These are phyloP conservation scores for Ephemerocybe angulata DNA, from an alignment of 768 basidiomycete species.

Conservation along the genomic window DNA sequence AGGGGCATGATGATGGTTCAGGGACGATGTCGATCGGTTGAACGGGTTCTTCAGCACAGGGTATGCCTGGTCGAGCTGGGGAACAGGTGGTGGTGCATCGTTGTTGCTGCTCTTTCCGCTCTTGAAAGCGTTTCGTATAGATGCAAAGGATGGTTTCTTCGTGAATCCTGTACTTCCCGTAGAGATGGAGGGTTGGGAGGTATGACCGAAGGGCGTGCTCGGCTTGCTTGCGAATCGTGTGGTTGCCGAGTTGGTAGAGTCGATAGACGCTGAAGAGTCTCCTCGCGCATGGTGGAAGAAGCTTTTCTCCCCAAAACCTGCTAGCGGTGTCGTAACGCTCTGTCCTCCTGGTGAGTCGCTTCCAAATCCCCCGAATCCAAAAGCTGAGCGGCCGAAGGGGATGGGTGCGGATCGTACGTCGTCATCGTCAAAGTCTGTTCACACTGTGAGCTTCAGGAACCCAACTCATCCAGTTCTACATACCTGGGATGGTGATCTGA, in stretches of 20 bases:
- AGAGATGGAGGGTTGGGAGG: constrained; percentile 67
- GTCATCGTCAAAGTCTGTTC: constrained; percentile 75
- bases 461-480: constrained; percentile 14
- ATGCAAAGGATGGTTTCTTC: constrained; percentile 84
- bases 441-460: constrained; percentile 11
- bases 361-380: constrained; percentile 39
- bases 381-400: constrained; percentile 65
- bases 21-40: constrained; percentile 76
- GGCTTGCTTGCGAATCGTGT: constrained; percentile 46
- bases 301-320: constrained; percentile 49
- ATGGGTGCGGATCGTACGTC: constrained; percentile 58
- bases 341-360: constrained; percentile 66
- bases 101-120: constrained; percentile 53
- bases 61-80: constrained; percentile 58
- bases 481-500: constrained; percentile 67
- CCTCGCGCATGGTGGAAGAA: constrained; percentile 72
- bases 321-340: constrained; percentile 50
- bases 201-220: constrained; percentile 61
- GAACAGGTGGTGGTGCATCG: constrained; percentile 63
- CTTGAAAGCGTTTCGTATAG: constrained; percentile 85
- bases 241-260: constrained; percentile 62
- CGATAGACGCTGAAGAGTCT: constrained; percentile 77
- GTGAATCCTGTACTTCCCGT: constrained; percentile 55
- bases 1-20: constrained; percentile 40
- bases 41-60: constrained; percentile 78